Percentiles rank a stretch among this genome's conserved stretches.
Conservation (phyloP, 768 basidiomycete genomes). For the Auricularia heimuer region DNA sequence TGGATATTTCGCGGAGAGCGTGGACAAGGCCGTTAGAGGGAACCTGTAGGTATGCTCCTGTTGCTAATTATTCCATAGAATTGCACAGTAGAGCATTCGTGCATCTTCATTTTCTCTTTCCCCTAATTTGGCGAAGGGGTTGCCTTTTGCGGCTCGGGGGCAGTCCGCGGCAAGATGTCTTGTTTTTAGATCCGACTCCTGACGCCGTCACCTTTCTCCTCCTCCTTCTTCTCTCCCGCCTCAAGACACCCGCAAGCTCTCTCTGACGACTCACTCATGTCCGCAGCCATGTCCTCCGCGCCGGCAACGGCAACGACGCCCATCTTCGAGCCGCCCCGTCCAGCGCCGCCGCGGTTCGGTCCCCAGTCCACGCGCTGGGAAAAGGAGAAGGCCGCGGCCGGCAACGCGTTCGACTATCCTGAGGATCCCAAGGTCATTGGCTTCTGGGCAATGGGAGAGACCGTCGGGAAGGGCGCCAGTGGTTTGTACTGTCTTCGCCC, state of each 20-base stretch:
- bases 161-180: neutral
- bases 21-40: slow-evolving; percentile 74
- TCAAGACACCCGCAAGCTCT: neutral
- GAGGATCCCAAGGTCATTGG: slow-evolving; percentile 82
- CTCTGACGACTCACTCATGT: neutral
- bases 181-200: neutral
- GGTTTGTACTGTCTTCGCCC: slow-evolving; percentile 27
- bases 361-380: slow-evolving; percentile 61
- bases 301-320: neutral
- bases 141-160: neutral
- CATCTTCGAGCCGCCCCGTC: neutral
- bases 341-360: neutral
- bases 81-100: neutral
- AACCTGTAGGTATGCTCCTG: slow-evolving; percentile 15
- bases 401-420: slow-evolving; percentile 66
- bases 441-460: slow-evolving; percentile 89
- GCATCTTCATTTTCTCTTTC: neutral
- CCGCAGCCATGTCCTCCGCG: neutral
- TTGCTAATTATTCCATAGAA: too few species aligned
- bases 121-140: neutral
- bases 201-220: neutral
- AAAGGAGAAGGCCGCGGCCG: slow-evolving; percentile 68
- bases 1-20: slow-evolving; percentile 81
- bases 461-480: slow-evolving; percentile 87
- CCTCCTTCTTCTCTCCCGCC: neutral